Evolutionary conservation across 108 stramenopile species (phyloP).

Genomic region (Phaeodactylum tricornutum): DNA sequence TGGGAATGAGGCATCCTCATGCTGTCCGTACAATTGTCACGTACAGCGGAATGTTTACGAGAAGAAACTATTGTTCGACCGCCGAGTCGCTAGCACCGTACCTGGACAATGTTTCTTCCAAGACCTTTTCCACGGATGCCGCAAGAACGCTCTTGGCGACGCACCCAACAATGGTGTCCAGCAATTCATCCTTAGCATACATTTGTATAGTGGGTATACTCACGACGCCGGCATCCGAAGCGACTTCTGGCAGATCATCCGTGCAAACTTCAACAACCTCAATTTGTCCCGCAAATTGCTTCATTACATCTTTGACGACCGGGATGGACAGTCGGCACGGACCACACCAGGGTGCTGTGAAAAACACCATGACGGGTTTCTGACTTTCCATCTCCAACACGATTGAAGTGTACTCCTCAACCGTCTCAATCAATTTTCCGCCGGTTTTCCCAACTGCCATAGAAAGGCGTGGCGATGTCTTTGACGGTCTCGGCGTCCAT

Average conservation of each 20-base stretch:
- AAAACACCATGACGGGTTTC: slow-evolving; percentile 57
- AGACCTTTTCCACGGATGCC: slow-evolving; percentile 58
- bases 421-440: slow-evolving; percentile 45
- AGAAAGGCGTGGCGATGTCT: too few species aligned
- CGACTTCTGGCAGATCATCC: slow-evolving; percentile 74
- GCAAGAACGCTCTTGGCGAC: slow-evolving; percentile 72
- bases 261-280: slow-evolving; percentile 74
- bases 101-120: slow-evolving; percentile 80
- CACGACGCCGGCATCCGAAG: slow-evolving; percentile 47
- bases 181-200: slow-evolving; percentile 41
- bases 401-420: slow-evolving; percentile 39
- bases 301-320: slow-evolving; percentile 68
- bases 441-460: slow-evolving; percentile 40
- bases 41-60: too few species aligned
- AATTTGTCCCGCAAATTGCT: slow-evolving; percentile 48
- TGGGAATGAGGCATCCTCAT: too few species aligned
- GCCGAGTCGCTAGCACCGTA: too few species aligned
- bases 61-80: too few species aligned
- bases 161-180: slow-evolving; percentile 77
- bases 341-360: slow-evolving; percentile 72
- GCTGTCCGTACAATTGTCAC: too few species aligned
- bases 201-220: slow-evolving; percentile 85
- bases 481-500: too few species aligned
- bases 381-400: slow-evolving; percentile 27
- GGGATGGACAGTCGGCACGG: slow-evolving; percentile 70